These are phyloP conservation scores for Delonix regia DNA, from an alignment of 306 rosid genomes.

Conservation along the genomic window DNA sequence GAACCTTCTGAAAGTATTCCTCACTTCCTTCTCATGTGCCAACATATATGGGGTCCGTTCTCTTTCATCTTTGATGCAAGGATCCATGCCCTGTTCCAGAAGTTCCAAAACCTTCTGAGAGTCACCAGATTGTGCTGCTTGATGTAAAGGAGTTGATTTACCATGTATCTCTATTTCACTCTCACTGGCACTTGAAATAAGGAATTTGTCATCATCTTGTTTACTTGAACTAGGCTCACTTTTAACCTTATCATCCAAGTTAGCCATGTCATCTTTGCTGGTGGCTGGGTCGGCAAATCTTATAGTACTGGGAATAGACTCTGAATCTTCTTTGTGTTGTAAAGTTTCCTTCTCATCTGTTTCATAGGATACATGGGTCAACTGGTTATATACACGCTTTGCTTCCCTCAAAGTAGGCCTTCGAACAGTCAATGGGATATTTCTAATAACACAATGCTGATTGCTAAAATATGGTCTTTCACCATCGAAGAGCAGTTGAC, in stretches of 20 bases:
- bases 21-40: slow-evolving; percentile 82
- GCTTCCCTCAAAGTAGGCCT: slow-evolving; percentile 95
- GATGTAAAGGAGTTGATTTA: slow-evolving; percentile 76
- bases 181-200: slow-evolving; percentile 57
- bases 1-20: slow-evolving; percentile 85
- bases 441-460: slow-evolving; percentile 52
- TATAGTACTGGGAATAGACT: slow-evolving; percentile 28
- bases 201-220: slow-evolving; percentile 40
- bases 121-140: slow-evolving; percentile 64
- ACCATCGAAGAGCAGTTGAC: slow-evolving; percentile 76
- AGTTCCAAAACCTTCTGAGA: slow-evolving; percentile 68
- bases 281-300: slow-evolving; percentile 36
- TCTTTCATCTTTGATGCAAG: slow-evolving; percentile 81
- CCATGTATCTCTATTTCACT: slow-evolving; percentile 50
- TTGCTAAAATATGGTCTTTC: slow-evolving; percentile 67
- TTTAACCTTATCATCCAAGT: slow-evolving; percentile 38
- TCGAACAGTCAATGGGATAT: slow-evolving; percentile 70
- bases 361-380: slow-evolving; percentile 66
- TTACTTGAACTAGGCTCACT: slow-evolving; percentile 49
- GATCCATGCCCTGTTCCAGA: slow-evolving; percentile 82
- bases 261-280: slow-evolving; percentile 37
- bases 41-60: slow-evolving; percentile 88
- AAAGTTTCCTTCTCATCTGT: slow-evolving; percentile 59
- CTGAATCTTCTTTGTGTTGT: slow-evolving; percentile 31
- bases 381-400: slow-evolving; percentile 68